A percentile compares a stretch with the other conserved stretches of the same genome.
Conservation (phyloP, 2,329 filamentous ascomycete species). For the Penicillium sp. region DNA sequence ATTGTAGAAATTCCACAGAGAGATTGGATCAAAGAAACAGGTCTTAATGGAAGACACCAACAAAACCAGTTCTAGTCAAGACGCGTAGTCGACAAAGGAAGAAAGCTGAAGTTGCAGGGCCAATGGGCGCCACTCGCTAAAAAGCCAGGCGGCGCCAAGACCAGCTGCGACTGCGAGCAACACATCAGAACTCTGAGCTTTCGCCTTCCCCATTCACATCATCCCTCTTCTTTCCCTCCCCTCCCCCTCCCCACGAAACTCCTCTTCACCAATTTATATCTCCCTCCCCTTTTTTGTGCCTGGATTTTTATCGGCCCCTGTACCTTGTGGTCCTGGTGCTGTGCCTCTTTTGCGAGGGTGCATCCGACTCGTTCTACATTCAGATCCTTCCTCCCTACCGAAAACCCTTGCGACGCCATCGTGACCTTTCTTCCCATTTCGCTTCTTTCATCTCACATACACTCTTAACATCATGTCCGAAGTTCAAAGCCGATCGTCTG, state of each 20-base stretch:
- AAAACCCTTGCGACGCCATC: constrained; percentile 28
- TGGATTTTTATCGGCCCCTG: constrained; percentile 32
- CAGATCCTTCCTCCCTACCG: constrained; percentile 30
- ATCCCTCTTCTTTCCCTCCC: constrained; percentile 25
- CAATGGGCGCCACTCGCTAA: constrained; percentile 40
- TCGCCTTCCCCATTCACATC: constrained; percentile 31
- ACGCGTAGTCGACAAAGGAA: neutral
- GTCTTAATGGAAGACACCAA: too few species aligned
- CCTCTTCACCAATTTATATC: constrained; percentile 12
- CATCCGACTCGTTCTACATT: constrained; percentile 38
- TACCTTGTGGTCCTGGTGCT: constrained; percentile 41
- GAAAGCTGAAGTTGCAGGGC: constrained; percentile 2
- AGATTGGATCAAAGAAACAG: neutral
- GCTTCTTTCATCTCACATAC: constrained; percentile 33
- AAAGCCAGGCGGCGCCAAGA: constrained; percentile 32
- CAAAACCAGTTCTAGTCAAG: too few species aligned
- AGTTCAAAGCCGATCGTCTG: constrained; percentile 80
- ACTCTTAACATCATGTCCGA: constrained; percentile 78
- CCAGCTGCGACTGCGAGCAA: constrained; percentile 29
- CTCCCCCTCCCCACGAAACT: constrained; percentile 25
- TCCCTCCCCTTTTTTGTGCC: constrained; percentile 19
- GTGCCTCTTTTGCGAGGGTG: constrained; percentile 44
- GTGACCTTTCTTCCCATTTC: constrained; percentile 30
- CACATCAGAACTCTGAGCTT: constrained; percentile 33
- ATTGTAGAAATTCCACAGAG: neutral